Percentiles rank a stretch among this genome's conserved stretches.
These are phyloP conservation scores for Psilocybe cubensis DNA, from an alignment of 768 basidiomycete genomes.

Conservation along the genomic window DNA sequence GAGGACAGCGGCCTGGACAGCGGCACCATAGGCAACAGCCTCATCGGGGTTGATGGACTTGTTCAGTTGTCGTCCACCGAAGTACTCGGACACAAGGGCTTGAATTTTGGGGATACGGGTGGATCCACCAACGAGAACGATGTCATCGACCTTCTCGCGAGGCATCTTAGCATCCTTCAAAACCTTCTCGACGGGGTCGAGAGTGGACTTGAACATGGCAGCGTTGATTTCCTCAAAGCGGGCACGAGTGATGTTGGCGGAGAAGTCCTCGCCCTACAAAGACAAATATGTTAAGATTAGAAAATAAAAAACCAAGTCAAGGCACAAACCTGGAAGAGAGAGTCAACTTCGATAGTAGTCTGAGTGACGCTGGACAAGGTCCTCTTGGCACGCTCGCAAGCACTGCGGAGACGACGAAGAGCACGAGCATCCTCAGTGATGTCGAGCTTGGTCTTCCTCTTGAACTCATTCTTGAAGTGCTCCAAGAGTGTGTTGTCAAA, in stretches of 20 bases:
- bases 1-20: conserved; percentile 98
- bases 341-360: conserved; percentile 99
- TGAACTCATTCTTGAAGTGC: conserved; percentile 99
- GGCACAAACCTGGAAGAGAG: conserved; percentile 81
- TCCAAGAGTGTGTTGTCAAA: conserved; percentile 98
- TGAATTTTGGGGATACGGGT: conserved; percentile 99
- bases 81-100: conserved; percentile 97
- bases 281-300: neutral
- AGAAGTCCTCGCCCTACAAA: conserved; percentile 93
- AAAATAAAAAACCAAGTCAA: neutral
- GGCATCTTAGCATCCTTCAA: conserved; percentile 99
- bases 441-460: conserved; percentile 95
- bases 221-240: conserved; percentile 99
- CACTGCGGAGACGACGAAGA: conserved; percentile 91
- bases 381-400: conserved; percentile 99
- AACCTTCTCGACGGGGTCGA: conserved; percentile 99
- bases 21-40: conserved; percentile 99
- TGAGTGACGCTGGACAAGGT: conserved; percentile 98
- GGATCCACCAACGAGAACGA: conserved; percentile 99
- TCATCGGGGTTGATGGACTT: conserved; percentile 99
- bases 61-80: conserved; percentile 97
- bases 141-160: conserved; percentile 97
- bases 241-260: conserved; percentile 97
- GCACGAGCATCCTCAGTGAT: conserved; percentile 98
- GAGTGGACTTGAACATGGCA: conserved; percentile 90